phyloP scores from a whole-genome alignment of 2,329 filamentous ascomycete species.

The Teratosphaeria viscida region DNA sequence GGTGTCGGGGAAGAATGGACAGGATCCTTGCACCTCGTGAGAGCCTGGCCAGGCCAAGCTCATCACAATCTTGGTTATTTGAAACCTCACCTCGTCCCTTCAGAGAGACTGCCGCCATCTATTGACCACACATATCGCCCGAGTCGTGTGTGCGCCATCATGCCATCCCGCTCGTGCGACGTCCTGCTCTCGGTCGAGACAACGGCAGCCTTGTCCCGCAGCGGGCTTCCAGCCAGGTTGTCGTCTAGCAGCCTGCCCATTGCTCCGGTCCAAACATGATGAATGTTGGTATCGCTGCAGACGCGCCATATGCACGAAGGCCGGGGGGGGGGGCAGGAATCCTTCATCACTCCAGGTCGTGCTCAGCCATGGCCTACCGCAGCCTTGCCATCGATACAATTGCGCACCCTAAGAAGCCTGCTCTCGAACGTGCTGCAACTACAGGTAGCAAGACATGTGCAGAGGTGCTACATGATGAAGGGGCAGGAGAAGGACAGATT shows the following conservation, averaged over 20 bases:
- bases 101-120: neutral
- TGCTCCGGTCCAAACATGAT: neutral
- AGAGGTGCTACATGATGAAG: neutral
- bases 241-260: neutral
- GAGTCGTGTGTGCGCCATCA: neutral
- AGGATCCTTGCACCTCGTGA: neutral
- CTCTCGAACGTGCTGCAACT: neutral
- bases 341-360: neutral
- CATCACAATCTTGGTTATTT: neutral
- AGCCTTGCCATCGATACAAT: neutral
- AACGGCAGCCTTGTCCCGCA: neutral
- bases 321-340: neutral
- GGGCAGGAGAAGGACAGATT: neutral
- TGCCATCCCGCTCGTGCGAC: neutral
- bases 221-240: neutral
- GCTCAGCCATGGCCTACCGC: neutral
- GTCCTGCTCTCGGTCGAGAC: too few species aligned
- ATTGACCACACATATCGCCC: neutral
- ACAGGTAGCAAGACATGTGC: neutral
- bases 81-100: neutral
- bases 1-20: neutral
- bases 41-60: neutral
- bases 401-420: neutral
- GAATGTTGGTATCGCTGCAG: neutral
- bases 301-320: neutral